Conservation (phyloP, 345 rosid genomes). For the Melastoma malabathricum region DNA sequence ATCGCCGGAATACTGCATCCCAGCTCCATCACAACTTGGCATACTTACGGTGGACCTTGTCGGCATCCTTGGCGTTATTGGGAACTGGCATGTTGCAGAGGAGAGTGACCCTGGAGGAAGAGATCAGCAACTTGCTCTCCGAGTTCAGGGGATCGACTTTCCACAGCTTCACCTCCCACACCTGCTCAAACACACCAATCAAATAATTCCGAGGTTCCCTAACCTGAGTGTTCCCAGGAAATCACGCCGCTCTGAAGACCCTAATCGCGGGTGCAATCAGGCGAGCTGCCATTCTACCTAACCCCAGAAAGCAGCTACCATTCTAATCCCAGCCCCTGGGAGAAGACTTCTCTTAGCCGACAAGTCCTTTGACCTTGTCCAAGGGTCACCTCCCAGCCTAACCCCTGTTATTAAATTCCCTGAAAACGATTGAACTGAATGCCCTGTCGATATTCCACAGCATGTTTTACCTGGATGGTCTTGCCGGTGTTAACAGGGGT, state of each 20-base stretch:
- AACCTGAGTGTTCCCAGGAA: neutral
- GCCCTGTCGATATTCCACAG: neutral
- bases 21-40: conserved; percentile 37
- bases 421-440: too few species aligned
- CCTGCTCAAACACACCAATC: conserved; percentile 23
- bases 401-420: too few species aligned
- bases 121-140: conserved; percentile 23
- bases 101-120: conserved; percentile 65
- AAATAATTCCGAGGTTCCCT: neutral
- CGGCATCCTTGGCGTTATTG: conserved; percentile 38
- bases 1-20: too few species aligned
- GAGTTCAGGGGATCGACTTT: conserved; percentile 32
- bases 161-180: conserved; percentile 75
- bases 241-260: neutral
- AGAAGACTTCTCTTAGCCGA: too few species aligned
- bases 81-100: conserved; percentile 62
- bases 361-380: too few species aligned
- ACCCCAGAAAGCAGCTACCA: too few species aligned
- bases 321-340: too few species aligned
- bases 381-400: too few species aligned
- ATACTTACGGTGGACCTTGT: conserved; percentile 25
- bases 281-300: too few species aligned
- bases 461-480: conserved; percentile 47
- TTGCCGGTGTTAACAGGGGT: conserved; percentile 49
- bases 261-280: too few species aligned